These are phyloP conservation scores for Ilex paraguariensis DNA, from an alignment of 305 asterid species.

Conservation along the genomic window DNA sequence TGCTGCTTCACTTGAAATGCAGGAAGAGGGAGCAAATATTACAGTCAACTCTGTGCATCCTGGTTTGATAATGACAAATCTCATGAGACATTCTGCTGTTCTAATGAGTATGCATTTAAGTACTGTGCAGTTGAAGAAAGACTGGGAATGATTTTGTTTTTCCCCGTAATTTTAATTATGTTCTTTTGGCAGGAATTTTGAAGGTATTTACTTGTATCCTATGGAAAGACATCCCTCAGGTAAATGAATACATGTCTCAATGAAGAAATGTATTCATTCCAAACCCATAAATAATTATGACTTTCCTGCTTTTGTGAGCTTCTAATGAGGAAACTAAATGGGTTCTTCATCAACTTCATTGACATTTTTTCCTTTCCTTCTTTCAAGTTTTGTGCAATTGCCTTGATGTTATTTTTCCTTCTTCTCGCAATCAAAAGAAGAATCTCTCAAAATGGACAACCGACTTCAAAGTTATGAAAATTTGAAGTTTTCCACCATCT, in stretches of 20 bases:
- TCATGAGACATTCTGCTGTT: slow-evolving; percentile 16
- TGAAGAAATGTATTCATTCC: too few relatives aligned
- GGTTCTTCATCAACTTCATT: too few relatives aligned
- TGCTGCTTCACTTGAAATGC: neutral
- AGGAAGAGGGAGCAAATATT: slow-evolving; percentile 31
- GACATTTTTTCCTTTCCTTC: too few relatives aligned
- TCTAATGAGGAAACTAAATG: too few relatives aligned
- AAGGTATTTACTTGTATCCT: neutral
- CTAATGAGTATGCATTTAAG: slow-evolving; percentile 12
- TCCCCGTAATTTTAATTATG: neutral
- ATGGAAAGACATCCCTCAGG: neutral
- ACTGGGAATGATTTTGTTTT: neutral
- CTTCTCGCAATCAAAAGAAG: too few relatives aligned
- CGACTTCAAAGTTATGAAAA: too few relatives aligned
- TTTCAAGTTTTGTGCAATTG: too few relatives aligned
- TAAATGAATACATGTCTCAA: neutral
- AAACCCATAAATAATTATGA: too few relatives aligned
- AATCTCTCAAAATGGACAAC: too few relatives aligned
- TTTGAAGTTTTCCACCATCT: too few relatives aligned
- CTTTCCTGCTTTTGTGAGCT: too few relatives aligned
- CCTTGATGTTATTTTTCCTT: too few relatives aligned
- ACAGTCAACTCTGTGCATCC: slow-evolving; percentile 36
- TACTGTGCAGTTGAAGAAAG: neutral
- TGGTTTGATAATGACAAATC: slow-evolving; percentile 21
- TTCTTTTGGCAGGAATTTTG: neutral